These are phyloP conservation scores for Phaeomoniella chlamydospora DNA, from an alignment of 2,329 filamentous ascomycete species.

Conservation along the genomic window DNA sequence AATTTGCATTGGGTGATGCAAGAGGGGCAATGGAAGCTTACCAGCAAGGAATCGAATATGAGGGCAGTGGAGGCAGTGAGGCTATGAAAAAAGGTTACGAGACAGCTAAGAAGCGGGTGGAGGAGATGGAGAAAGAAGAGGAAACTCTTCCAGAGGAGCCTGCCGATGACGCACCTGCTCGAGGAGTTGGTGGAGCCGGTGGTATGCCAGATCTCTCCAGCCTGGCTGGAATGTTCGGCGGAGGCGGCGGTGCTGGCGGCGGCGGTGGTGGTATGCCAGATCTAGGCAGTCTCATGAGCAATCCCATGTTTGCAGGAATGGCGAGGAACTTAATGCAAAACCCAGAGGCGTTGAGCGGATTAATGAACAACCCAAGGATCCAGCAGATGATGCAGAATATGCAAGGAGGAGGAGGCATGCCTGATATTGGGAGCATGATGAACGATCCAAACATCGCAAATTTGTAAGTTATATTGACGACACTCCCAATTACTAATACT, in stretches of 20 bases:
- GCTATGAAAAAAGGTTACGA: slow-evolving; percentile 96
- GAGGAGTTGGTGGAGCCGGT: slow-evolving; percentile 33
- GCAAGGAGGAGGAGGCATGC: slow-evolving; percentile 62
- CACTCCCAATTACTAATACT: no score
- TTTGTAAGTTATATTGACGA: no score
- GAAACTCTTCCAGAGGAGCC: slow-evolving; percentile 34
- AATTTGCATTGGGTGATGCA: slow-evolving; percentile 82
- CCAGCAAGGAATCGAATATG: slow-evolving; percentile 77
- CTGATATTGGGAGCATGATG: slow-evolving; percentile 76
- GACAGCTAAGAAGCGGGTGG: slow-evolving; percentile 76
- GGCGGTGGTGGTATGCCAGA: slow-evolving; percentile 73
- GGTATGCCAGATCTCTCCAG: slow-evolving; percentile 59
- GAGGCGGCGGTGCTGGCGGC: slow-evolving; percentile 42
- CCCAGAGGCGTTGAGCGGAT: slow-evolving; percentile 75
- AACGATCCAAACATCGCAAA: slow-evolving; percentile 61
- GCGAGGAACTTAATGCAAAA: slow-evolving; percentile 96
- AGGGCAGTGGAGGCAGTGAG: slow-evolving; percentile 86
- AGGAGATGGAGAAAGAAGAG: slow-evolving; percentile 54
- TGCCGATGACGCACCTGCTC: slow-evolving; percentile 33
- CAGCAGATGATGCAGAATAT: slow-evolving; percentile 66
- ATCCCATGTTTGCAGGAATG: slow-evolving; percentile 97
- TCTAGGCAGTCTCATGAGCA: slow-evolving; percentile 76
- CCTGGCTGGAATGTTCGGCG: slow-evolving; percentile 59
- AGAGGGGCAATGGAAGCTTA: slow-evolving; percentile 92
- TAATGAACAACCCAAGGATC: slow-evolving; percentile 88